A percentile compares a stretch with the other conserved stretches of the same genome.
These are phyloP conservation scores for Nectriaceae sp. DNA, from an alignment of 2,329 filamentous ascomycete genomes.

Conservation along the genomic window DNA sequence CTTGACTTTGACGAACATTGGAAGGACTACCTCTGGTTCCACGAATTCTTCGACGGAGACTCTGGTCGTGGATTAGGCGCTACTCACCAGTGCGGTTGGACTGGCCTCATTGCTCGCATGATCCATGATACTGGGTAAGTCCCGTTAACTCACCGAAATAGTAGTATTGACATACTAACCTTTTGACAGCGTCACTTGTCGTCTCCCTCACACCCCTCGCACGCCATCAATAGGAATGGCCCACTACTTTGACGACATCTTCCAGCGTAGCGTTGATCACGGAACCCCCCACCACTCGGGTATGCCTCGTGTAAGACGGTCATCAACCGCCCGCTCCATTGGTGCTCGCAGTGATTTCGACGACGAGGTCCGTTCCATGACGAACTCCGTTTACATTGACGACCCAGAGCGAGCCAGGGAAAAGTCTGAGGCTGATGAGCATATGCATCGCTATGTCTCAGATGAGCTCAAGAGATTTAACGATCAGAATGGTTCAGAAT, in stretches of 20 bases:
- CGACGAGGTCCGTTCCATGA: conserved; percentile 36
- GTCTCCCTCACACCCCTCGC: conserved; percentile 88
- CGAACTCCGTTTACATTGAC: conserved; percentile 34
- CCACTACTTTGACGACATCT: conserved; percentile 94
- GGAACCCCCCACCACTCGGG: conserved; percentile 38
- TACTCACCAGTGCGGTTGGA: conserved; percentile 96
- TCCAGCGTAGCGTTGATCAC: conserved; percentile 49
- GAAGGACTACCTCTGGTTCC: conserved; percentile 86
- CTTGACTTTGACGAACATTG: conserved; percentile 91
- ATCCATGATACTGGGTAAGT: conserved; percentile 95
- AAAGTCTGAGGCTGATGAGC: conserved; percentile 61
- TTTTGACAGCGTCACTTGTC: conserved; percentile 71
- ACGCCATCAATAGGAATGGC: conserved; percentile 81
- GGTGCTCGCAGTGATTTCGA: conserved; percentile 80
- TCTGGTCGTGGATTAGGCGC: conserved; percentile 85
- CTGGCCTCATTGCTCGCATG: conserved; percentile 91
- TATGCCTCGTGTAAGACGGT: conserved; percentile 67
- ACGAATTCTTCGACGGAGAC: conserved; percentile 97
- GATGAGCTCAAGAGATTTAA: conserved; percentile 76
- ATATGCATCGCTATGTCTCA: conserved; percentile 79
- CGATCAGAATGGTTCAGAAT: conserved; percentile 27
- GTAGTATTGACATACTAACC: conserved; percentile 40
- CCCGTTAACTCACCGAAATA: neutral
- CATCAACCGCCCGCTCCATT: conserved; percentile 81
- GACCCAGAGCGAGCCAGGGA: conserved; percentile 49